These are phyloP conservation scores for Vicia faba DNA, from an alignment of 306 rosid species.

Conservation along the genomic window DNA sequence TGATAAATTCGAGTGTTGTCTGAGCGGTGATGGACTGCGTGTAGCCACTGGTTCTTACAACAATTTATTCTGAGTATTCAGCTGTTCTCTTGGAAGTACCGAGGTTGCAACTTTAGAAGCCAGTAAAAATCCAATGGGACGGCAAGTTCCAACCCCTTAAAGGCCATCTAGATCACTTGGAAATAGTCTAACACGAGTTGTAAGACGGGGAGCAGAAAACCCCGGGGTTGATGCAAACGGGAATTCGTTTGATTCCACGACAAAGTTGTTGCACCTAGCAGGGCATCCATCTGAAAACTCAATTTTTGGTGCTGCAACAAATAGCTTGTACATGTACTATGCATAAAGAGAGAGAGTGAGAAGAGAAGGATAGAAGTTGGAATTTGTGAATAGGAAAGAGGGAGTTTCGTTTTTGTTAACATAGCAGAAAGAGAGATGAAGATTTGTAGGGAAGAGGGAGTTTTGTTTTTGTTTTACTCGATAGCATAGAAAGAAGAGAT, in stretches of 20 bases:
- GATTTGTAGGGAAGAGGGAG: too few species aligned
- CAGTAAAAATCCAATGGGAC: slow-evolving; percentile 97
- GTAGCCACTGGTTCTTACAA: slow-evolving; percentile 97
- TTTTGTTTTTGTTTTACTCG: too few species aligned
- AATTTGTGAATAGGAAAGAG: too few species aligned
- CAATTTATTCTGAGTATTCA: slow-evolving; percentile 92
- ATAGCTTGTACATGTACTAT: slow-evolving; percentile 99
- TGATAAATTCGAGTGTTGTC: too few species aligned
- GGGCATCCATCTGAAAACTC: slow-evolving; percentile 97
- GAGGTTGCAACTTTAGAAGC: slow-evolving; percentile 93
- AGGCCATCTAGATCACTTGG: slow-evolving; percentile 92
- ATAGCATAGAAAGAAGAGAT: too few species aligned
- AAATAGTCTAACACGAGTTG: slow-evolving; percentile 89
- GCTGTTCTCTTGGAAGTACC: slow-evolving; percentile 75
- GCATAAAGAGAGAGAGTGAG: slow-evolving; percentile 56
- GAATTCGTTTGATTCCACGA: slow-evolving; percentile 88
- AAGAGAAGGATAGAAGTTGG: too few species aligned
- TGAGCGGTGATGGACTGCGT: too few species aligned
- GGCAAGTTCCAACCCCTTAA: slow-evolving; percentile 89
- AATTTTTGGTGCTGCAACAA: slow-evolving; percentile 98
- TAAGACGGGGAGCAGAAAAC: slow-evolving; percentile 86
- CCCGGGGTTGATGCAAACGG: slow-evolving; percentile 89
- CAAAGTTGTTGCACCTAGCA: slow-evolving; percentile 97
- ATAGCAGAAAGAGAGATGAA: too few species aligned
- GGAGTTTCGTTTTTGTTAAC: too few species aligned